Base-by-base conservation (phyloP, 148 eudicot species). In the Rheum nobile region DNA sequence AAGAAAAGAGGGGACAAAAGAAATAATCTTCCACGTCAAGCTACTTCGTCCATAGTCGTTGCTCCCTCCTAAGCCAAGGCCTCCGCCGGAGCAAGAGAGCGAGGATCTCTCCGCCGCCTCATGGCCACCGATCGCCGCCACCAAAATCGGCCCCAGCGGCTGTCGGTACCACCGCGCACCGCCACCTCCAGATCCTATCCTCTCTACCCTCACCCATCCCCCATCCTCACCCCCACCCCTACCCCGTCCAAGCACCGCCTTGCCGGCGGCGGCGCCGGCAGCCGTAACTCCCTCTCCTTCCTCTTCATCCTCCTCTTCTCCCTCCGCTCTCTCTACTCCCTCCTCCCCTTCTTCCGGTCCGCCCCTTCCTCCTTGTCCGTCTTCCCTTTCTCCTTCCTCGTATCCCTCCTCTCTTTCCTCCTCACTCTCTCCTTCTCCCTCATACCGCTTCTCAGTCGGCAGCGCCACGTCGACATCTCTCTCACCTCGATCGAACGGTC, bases 341-440 rank as follows among this genome's bases (percentile, higher is more conserved):
- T 89, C 73, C 91, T 92, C 57, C 84, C 91, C 72, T 94, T 92
- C 75, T 88, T 91, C 77, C 88, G 81, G 2, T 84, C 98, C 44
- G 87, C 95, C 31, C 97, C 96, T 21, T 78, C 85, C 68, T 88
- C 97, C 8, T 91, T 91, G 82, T 91, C 95, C 42, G 42, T 89
- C 78, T 94, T 91, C 85, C 97, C 97, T 43, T 94, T 91, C 84
- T 84, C 95, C 9, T 91, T 94, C 75, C 87, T 91, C 71, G 95
- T 94, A 71, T 91, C 93, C 8, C 88, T 91, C 46, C 78, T 83
- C 67, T 88, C 89, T 75, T 88, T 90, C 46, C 75, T 89, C 50
- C 50, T 71, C 73, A 65, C 70, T 29, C 79, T 88, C 76, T 55
- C 87, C 34, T 71, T 81, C 46, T 67, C 75, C 11, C 75, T 85